Evolutionary conservation across 176 grass and related monocot species (phyloP).

Genomic region (Ananas comosus): DNA sequence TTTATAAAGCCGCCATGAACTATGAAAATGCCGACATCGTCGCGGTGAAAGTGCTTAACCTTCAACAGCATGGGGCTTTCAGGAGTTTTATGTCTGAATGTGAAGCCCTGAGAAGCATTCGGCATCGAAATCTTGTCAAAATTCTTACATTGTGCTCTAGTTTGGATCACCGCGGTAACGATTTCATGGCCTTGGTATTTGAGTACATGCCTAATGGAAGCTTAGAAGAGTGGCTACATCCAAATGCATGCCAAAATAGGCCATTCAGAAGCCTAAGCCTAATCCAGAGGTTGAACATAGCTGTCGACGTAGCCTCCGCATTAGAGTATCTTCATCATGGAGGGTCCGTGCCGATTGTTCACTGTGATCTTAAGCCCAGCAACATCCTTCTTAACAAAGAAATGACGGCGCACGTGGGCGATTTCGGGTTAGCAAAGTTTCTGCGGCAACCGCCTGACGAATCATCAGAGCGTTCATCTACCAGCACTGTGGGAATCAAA

Average conservation of each 20-base stretch:
- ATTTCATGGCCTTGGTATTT: constrained; percentile 27
- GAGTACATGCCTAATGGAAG: constrained; percentile 28
- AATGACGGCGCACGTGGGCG: constrained; percentile 51
- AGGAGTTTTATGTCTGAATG: neutral
- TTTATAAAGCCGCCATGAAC: no score
- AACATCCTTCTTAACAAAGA: constrained; percentile 41
- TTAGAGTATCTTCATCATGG: constrained; percentile 52
- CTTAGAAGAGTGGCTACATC: constrained; percentile 10
- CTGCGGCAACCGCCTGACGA: neutral
- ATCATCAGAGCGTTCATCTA: neutral
- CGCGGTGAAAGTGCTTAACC: neutral
- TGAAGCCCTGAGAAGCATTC: neutral
- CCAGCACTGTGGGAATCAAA: constrained; percentile 18
- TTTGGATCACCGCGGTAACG: constrained; percentile 6
- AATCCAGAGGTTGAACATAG: constrained; percentile 30
- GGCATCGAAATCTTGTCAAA: neutral
- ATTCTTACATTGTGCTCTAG: neutral
- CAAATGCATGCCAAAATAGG: neutral
- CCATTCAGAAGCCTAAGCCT: constrained; percentile 13
- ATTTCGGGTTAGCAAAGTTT: constrained; percentile 41
- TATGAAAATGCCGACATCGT: neutral
- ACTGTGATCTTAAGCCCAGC: constrained; percentile 20
- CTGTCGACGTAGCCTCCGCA: constrained; percentile 34
- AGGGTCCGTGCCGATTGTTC: constrained; percentile 25
- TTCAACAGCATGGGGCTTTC: neutral